Evolutionary conservation across 192 early-diverging fungal genomes (phyloP).

Genomic region (Linnemannia elongata): DNA sequence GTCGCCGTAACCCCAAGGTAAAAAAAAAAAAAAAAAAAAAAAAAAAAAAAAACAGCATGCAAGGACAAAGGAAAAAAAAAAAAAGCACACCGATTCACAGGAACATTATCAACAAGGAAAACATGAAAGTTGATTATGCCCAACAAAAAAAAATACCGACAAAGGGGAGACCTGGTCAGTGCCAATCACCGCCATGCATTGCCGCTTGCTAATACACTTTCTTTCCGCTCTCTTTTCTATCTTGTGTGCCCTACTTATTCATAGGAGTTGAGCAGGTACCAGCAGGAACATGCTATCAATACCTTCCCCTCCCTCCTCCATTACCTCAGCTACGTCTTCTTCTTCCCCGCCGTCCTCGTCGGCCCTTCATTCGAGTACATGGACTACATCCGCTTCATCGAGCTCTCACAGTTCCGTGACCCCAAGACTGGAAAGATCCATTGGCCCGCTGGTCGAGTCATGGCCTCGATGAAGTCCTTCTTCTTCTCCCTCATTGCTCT

Average conservation of each 20-base stretch:
- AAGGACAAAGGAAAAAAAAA: background rate
- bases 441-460: constrained; percentile 47
- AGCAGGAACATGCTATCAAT: constrained; percentile 71
- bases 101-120: background rate
- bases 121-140: background rate
- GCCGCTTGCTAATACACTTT: constrained; percentile 10
- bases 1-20: constrained; percentile 62
- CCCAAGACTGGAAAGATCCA: constrained; percentile 48
- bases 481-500: constrained; percentile 50
- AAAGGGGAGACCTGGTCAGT: background rate
- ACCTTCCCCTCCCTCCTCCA: constrained; percentile 77
- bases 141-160: background rate
- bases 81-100: background rate
- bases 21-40: background rate
- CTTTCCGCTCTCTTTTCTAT: background rate
- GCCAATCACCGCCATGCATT: background rate
- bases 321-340: constrained; percentile 91
- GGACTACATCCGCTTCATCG: constrained; percentile 68
- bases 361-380: constrained; percentile 88
- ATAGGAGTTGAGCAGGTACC: constrained; percentile 75
- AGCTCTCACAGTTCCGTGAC: constrained; percentile 50
- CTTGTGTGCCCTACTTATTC: background rate
- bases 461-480: constrained; percentile 47
- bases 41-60: background rate
- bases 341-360: constrained; percentile 87